Evolutionary conservation across 305 asterid species (phyloP).

Genomic region (Fraxinus platypoda): DNA sequence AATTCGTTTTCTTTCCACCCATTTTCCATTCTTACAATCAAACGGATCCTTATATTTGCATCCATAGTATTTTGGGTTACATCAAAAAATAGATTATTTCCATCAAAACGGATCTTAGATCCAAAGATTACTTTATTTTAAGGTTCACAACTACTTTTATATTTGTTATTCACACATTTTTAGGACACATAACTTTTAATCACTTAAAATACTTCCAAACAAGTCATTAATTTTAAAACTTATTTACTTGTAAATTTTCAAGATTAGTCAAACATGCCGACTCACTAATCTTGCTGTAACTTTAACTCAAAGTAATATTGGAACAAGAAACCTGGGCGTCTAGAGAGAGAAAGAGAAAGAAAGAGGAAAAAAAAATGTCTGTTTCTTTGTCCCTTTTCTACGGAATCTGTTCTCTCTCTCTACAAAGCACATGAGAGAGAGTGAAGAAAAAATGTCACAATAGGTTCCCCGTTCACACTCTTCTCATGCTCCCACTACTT

Average conservation of each 20-base stretch:
- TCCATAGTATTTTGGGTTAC: no score
- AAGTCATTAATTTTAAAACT: background rate
- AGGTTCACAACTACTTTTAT: background rate
- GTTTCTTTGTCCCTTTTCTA: slow-evolving; percentile 6
- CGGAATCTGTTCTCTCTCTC: slow-evolving; percentile 25
- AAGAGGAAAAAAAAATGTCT: background rate
- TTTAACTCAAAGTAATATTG: slow-evolving; percentile 18
- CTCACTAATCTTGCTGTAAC: background rate
- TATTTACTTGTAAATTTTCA: no score
- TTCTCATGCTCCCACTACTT: slow-evolving; percentile 12
- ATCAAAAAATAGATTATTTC: no score
- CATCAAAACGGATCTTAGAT: no score
- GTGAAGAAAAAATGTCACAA: background rate
- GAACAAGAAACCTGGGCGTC: slow-evolving; percentile 22
- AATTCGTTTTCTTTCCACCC: no score
- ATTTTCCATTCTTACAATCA: no score
- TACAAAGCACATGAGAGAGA: slow-evolving; percentile 25
- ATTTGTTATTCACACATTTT: no score
- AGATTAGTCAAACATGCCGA: background rate
- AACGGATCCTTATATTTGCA: no score
- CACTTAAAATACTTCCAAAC: background rate
- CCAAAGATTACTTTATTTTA: no score
- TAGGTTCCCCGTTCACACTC: slow-evolving; percentile 19
- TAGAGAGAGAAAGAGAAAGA: background rate
- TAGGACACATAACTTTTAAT: no score